These are phyloP conservation scores for Taxillus chinensis DNA, from an alignment of 164 flowering plant genomes.

Conservation along the genomic window DNA sequence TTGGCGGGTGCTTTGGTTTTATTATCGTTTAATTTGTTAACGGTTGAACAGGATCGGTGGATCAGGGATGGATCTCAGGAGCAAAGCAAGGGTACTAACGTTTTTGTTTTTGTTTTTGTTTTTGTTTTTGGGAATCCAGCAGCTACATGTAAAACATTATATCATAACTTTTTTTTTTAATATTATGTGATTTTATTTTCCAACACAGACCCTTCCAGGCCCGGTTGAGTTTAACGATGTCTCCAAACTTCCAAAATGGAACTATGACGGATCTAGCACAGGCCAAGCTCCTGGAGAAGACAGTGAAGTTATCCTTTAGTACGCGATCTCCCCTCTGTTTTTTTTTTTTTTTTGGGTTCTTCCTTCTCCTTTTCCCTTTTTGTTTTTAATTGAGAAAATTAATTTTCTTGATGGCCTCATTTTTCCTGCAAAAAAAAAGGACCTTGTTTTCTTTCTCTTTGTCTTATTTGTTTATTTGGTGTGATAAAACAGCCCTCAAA, in stretches of 20 bases:
- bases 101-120: not conserved
- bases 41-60: conserved; percentile 42
- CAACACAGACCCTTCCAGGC: conserved; percentile 25
- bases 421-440: too few relatives aligned
- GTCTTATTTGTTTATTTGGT: not conserved
- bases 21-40: too few relatives aligned
- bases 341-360: not conserved
- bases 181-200: not conserved
- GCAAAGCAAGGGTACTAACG: conserved; percentile 44
- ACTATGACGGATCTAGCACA: conserved; percentile 48
- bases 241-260: conserved; percentile 42
- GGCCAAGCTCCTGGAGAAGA: conserved; percentile 51
- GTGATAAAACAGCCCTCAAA: conserved; percentile 31
- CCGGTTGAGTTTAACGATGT: conserved; percentile 22
- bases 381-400: too few relatives aligned
- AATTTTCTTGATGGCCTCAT: too few relatives aligned
- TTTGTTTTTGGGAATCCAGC: not conserved
- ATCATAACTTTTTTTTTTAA: not conserved
- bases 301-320: conserved; percentile 49
- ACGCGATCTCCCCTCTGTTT: not conserved
- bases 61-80: conserved; percentile 45
- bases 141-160: not conserved
- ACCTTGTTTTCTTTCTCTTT: not conserved
- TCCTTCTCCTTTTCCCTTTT: not conserved
- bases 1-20: too few relatives aligned